Base-by-base conservation (phyloP, 2,329 filamentous ascomycete genomes). In the Didymella pomorum region DNA sequence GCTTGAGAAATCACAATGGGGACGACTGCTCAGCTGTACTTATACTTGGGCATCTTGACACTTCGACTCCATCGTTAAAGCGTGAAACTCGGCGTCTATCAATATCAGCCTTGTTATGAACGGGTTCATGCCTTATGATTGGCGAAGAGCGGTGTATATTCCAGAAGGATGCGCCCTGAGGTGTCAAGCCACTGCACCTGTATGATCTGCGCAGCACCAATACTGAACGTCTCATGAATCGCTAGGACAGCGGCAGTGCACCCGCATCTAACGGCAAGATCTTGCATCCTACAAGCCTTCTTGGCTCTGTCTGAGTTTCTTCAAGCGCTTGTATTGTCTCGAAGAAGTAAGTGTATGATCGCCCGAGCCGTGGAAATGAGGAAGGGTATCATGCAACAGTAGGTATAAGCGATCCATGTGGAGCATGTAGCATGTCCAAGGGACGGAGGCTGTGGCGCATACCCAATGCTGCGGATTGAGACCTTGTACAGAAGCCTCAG, bases 1-100 rank as follows among this genome's bases (percentile, higher is more conserved):
- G 61, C 61, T 63, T 63, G 57, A 8, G 35, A 46, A 26, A 52
- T 11, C n/a, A 23, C 5, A 35, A 11, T 39, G 4, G 53, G 47
- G 35, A 48, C 41, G 44, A n/a, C n/a, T 47, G 35, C n/a, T 39
- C 6, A 11, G 18, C 35, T 39, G 4, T 39, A 39, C 35, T 39
- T 39, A 39, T 39, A 39, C 35, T 39, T 8, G 18, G 9, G n/a
- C 35, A 39, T 20, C 8, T 39, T 9, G 35, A 39, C 9, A 21
- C 6, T 9, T 39, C 8, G n/a, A 39, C 6, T 20, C 18, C 35
- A 20, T 20, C 18, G 35, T 16, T 20, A 18, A 20, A 20, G 35
- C 35, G 35, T 39, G 35, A 39, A 39, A 20, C 35, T 20, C 9
- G n/a, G 10, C 20, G n/a, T 39, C 35, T 39, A 39, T 8, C 35